Evolutionary conservation across 768 basidiomycete species (phyloP).

Genomic region (Calocybe cyanea): DNA sequence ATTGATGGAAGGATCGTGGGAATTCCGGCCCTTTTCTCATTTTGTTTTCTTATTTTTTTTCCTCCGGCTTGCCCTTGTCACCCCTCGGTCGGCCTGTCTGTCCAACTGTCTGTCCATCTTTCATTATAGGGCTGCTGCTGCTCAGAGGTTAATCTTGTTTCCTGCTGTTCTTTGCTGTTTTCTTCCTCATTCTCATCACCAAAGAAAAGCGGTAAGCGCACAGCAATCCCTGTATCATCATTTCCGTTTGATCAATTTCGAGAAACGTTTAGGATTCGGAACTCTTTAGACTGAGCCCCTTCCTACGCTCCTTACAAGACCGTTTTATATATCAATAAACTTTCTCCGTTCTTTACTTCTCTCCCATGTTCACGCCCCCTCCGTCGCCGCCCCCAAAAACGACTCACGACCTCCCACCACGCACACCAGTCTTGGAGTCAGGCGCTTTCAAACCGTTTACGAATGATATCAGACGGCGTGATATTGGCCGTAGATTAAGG

Average conservation of each 20-base stretch:
- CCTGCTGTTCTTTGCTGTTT: background rate
- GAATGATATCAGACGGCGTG: conserved; percentile 18
- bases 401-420: conserved; percentile 7
- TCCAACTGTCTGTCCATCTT: no score
- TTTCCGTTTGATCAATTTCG: no score
- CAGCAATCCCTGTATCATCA: no score
- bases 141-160: background rate
- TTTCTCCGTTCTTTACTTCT: conserved; percentile 3
- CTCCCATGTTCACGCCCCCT: conserved; percentile 15
- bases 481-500: conserved; percentile 38
- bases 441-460: conserved; percentile 7
- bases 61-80: no score
- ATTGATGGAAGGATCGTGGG: no score
- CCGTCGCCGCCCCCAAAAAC: conserved; percentile 10
- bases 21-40: no score
- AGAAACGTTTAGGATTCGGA: conserved; percentile 6
- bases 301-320: conserved; percentile 5
- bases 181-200: background rate
- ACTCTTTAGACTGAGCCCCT: background rate
- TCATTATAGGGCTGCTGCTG: background rate
- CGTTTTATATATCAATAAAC: conserved; percentile 10
- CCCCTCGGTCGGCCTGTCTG: no score
- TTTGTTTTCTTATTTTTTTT: no score
- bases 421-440: conserved; percentile 9
- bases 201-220: no score